Conservation (phyloP, 768 basidiomycete genomes). For the Boletus rubescentipes region DNA sequence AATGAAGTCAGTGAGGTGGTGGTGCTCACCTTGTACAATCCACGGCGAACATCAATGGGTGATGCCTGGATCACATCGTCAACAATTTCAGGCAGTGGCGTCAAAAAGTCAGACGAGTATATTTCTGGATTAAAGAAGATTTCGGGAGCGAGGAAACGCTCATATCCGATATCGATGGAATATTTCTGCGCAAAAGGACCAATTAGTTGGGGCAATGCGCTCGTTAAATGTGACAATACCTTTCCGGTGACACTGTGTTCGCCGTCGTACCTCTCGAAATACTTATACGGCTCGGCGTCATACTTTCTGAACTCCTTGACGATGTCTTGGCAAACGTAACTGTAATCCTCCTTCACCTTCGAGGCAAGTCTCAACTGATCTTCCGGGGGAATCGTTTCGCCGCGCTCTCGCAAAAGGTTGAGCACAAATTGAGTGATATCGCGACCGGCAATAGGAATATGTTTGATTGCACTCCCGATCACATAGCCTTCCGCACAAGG, state of each 20-base stretch:
- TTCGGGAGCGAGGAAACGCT: constrained; percentile 98
- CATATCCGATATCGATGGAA: constrained; percentile 91
- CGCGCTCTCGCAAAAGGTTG: constrained; percentile 92
- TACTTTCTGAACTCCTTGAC: constrained; percentile 99
- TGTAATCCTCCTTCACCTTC: constrained; percentile 97
- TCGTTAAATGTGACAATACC: constrained; percentile 44
- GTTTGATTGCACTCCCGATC: constrained; percentile 98
- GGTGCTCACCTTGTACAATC: constrained; percentile 82
- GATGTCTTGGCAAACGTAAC: constrained; percentile 98
- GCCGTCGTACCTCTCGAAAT: constrained; percentile 91
- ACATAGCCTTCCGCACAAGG: constrained; percentile 97
- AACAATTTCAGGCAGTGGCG: constrained; percentile 93
- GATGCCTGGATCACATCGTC: constrained; percentile 94
- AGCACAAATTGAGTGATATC: constrained; percentile 97
- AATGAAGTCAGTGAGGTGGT: background rate
- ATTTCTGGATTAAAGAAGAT: constrained; percentile 99
- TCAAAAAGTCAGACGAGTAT: constrained; percentile 95
- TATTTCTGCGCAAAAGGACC: constrained; percentile 66
- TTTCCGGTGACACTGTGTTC: constrained; percentile 91
- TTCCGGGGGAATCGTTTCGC: constrained; percentile 90
- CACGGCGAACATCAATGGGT: constrained; percentile 95
- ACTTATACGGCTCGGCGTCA: constrained; percentile 92
- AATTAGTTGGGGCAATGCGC: constrained; percentile 2
- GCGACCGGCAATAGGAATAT: constrained; percentile 97
- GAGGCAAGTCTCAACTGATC: constrained; percentile 90